Conservation (phyloP, 495 filamentous ascomycete species). For the Hypomontagnella submonticulosa region DNA sequence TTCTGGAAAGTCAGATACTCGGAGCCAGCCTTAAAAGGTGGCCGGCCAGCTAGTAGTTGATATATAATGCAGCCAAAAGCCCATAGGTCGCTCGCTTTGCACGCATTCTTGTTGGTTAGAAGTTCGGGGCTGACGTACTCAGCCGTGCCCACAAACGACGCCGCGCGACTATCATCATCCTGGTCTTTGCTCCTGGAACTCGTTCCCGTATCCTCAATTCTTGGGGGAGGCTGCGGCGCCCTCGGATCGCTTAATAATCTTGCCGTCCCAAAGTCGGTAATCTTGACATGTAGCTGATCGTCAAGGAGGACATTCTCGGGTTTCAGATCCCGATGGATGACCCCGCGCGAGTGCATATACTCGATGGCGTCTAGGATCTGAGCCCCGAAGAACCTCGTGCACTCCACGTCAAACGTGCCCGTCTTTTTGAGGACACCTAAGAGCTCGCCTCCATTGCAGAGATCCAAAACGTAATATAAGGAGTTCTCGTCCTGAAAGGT, state of each 20-base stretch:
- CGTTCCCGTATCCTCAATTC: constrained; percentile 51
- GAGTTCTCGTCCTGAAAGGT: constrained; percentile 98
- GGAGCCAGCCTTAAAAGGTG: constrained; percentile 97
- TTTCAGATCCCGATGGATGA: constrained; percentile 97
- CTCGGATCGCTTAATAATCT: constrained; percentile 83
- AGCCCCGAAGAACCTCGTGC: constrained; percentile 92
- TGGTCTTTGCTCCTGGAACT: constrained; percentile 54
- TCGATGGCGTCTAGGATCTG: constrained; percentile 97
- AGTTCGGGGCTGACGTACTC: constrained; percentile 99
- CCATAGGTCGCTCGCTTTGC: constrained; percentile 98
- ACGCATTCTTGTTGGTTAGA: constrained; percentile 93
- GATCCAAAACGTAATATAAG: constrained; percentile 95
- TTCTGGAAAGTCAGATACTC: constrained; percentile 99
- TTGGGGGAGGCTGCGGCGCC: constrained; percentile 55
- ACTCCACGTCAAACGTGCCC: constrained; percentile 94
- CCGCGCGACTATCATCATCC: constrained; percentile 73
- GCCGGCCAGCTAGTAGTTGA: constrained; percentile 90
- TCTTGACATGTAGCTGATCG: constrained; percentile 96
- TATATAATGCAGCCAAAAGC: constrained; percentile 99
- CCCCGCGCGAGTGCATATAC: constrained; percentile 96
- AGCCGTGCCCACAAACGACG: constrained; percentile 97
- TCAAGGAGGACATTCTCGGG: constrained; percentile 97
- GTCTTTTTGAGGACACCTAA: constrained; percentile 93
- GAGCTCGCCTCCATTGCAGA: constrained; percentile 92
- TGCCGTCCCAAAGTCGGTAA: constrained; percentile 98